Evolutionary conservation across 2,329 filamentous ascomycete species (phyloP).

Genomic region (Diaporthe citrichinensis): DNA sequence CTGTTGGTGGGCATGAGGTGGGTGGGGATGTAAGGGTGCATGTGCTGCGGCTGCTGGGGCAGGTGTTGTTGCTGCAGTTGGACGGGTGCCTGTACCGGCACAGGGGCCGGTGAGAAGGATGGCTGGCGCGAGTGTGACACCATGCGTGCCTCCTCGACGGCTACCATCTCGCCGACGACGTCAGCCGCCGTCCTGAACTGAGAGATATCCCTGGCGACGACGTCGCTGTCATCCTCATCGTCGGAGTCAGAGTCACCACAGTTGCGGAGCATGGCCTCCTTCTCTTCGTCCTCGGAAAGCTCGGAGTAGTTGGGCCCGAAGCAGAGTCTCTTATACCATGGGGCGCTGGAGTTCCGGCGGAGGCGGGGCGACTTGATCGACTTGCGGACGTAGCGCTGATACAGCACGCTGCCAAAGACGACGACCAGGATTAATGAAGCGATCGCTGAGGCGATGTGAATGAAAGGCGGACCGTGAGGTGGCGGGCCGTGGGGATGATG

Average conservation of each 20-base stretch:
- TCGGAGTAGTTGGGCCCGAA: constrained; percentile 42
- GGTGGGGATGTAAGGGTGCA: constrained; percentile 28
- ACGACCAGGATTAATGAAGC: constrained; percentile 46
- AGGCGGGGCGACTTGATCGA: constrained; percentile 28
- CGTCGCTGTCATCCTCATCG: constrained; percentile 49
- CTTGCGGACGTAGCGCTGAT: constrained; percentile 47
- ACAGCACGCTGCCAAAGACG: constrained; percentile 46
- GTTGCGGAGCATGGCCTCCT: constrained; percentile 51
- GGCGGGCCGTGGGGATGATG: background rate
- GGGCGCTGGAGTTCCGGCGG: constrained; percentile 31
- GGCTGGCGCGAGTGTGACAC: constrained; percentile 34
- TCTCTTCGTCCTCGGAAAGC: constrained; percentile 52
- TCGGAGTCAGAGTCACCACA: constrained; percentile 35
- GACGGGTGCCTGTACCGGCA: constrained; percentile 2
- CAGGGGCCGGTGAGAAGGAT: background rate
- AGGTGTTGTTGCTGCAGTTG: constrained; percentile 16
- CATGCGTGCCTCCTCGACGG: constrained; percentile 57
- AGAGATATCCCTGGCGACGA: constrained; percentile 65
- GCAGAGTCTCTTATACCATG: constrained; percentile 40
- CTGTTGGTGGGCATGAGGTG: constrained; percentile 37
- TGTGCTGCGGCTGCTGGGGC: constrained; percentile 21
- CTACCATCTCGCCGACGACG: constrained; percentile 61
- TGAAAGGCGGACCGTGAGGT: constrained; percentile 6
- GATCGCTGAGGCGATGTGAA: constrained; percentile 38
- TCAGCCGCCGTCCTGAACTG: constrained; percentile 62